Percentiles rank a stretch among this genome's conserved stretches.
These are phyloP conservation scores for Scheffersomyces titani DNA, from an alignment of 1,139 yeast species.

Conservation along the genomic window DNA sequence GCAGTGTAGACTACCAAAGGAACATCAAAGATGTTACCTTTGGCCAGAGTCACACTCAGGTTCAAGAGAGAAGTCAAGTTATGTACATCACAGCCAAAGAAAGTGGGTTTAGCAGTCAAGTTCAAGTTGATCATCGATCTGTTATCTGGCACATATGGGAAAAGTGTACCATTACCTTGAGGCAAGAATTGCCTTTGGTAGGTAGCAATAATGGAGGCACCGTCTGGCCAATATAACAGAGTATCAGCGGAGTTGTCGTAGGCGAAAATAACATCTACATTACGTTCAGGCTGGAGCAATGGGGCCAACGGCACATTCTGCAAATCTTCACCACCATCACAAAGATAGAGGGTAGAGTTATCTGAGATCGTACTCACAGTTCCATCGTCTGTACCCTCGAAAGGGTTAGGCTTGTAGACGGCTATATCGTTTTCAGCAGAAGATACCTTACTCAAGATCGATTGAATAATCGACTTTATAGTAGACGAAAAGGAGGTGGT, in stretches of 20 bases:
- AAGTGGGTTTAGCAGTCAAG: slow-evolving; percentile 44
- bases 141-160: slow-evolving; percentile 41
- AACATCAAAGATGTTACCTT: slow-evolving; percentile 21
- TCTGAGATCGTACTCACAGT: slow-evolving; percentile 13
- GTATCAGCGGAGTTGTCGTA: slow-evolving; percentile 33
- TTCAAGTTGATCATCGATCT: slow-evolving; percentile 33
- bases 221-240: slow-evolving; percentile 33
- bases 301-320: slow-evolving; percentile 33
- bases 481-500: slow-evolving; percentile 20
- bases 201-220: slow-evolving; percentile 33
- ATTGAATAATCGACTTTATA: slow-evolving; percentile 15
- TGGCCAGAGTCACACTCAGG: slow-evolving; percentile 3
- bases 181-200: slow-evolving; percentile 30
- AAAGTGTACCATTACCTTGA: slow-evolving; percentile 26
- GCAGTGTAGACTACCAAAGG: slow-evolving; percentile 43
- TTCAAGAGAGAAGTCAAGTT: slow-evolving; percentile 37
- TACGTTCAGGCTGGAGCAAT: slow-evolving; percentile 24
- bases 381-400: slow-evolving; percentile 15
- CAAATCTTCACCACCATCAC: slow-evolving; percentile 36
- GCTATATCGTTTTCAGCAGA: slow-evolving; percentile 22
- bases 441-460: slow-evolving; percentile 15
- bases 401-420: slow-evolving; percentile 25
- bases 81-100: slow-evolving; percentile 45
- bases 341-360: slow-evolving; percentile 23
- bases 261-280: slow-evolving; percentile 30